These are phyloP conservation scores for Triangularia verruculosa DNA, from an alignment of 2,329 filamentous ascomycete species.

Conservation along the genomic window DNA sequence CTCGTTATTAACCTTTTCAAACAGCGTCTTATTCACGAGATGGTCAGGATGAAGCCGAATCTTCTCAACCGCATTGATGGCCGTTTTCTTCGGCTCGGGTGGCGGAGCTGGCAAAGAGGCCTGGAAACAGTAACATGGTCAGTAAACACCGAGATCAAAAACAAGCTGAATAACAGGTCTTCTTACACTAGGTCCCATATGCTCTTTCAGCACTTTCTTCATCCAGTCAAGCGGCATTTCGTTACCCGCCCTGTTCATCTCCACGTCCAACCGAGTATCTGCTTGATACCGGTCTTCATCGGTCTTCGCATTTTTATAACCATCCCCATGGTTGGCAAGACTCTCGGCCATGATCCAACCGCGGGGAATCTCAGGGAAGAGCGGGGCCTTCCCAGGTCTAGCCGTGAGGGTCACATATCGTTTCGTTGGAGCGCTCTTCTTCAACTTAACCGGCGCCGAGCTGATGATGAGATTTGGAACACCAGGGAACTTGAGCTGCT, in stretches of 20 bases:
- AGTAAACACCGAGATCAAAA: not conserved
- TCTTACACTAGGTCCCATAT: not conserved
- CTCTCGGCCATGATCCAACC: constrained; percentile 27
- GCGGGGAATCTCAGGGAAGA: constrained; percentile 22
- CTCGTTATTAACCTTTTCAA: constrained; percentile 8
- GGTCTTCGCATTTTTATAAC: constrained; percentile 22
- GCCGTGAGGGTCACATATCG: constrained; percentile 26
- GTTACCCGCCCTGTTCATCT: constrained; percentile 20
- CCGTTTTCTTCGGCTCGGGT: constrained; percentile 18
- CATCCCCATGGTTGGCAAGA: constrained; percentile 25
- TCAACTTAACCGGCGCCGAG: constrained; percentile 21
- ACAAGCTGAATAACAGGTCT: not conserved
- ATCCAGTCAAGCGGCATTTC: constrained; percentile 24
- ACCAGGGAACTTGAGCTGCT: constrained; percentile 16
- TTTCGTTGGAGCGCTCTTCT: constrained; percentile 26
- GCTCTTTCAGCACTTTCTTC: constrained; percentile 17
- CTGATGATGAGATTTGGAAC: constrained; percentile 26
- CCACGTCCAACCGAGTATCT: constrained; percentile 25
- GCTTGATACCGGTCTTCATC: constrained; percentile 24
- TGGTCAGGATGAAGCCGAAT: constrained; percentile 24
- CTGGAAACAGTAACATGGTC: constrained; percentile 9
- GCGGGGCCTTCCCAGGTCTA: constrained; percentile 23
- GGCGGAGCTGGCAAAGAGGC: constrained; percentile 10
- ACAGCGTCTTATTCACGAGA: constrained; percentile 13
- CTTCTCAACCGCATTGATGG: constrained; percentile 19